Percentiles rank a stretch among this genome's conserved stretches.
Evolutionary conservation across 257 asterid genomes (phyloP).

Genomic region (Nemophila menziesii): DNA sequence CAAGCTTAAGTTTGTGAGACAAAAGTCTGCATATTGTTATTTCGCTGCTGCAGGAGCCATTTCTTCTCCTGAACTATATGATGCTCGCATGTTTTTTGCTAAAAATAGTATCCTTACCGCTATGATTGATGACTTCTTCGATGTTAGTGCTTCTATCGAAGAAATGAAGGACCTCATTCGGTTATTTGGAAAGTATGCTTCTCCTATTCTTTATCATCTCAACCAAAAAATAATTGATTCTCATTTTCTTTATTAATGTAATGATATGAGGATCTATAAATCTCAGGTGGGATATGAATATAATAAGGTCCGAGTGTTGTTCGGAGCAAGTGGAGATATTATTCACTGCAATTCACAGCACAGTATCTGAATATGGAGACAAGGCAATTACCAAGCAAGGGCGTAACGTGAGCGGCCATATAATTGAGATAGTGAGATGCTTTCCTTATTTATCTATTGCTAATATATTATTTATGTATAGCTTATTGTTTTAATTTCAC

Average conservation of each 20-base stretch:
- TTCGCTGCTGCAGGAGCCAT: constrained; percentile 76
- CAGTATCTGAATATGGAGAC: constrained; percentile 4
- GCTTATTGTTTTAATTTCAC: too few relatives aligned
- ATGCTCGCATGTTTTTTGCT: constrained; percentile 90
- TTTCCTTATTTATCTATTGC: too few relatives aligned
- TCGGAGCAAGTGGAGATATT: constrained; percentile 2
- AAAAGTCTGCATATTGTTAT: constrained; percentile 69
- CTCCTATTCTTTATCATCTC: neutral
- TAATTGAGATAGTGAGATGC: constrained; percentile 1
- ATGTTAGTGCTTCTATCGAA: constrained; percentile 65
- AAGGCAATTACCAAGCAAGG: neutral
- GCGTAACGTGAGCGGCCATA: constrained; percentile 2
- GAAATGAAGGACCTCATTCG: constrained; percentile 55
- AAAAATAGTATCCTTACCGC: constrained; percentile 67
- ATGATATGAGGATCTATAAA: neutral
- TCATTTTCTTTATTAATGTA: neutral
- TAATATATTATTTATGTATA: neutral
- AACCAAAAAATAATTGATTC: too few relatives aligned
- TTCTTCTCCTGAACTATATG: constrained; percentile 56
- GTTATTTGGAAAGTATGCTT: constrained; percentile 44
- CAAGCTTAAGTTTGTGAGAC: constrained; percentile 74
- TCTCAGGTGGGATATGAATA: constrained; percentile 66
- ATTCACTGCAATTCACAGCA: constrained; percentile 1
- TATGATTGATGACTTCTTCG: constrained; percentile 86
- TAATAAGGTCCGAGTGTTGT: constrained; percentile 13